Evolutionary conservation across 768 basidiomycete species (phyloP).

Genomic region (Kwoniella mangroviensis): DNA sequence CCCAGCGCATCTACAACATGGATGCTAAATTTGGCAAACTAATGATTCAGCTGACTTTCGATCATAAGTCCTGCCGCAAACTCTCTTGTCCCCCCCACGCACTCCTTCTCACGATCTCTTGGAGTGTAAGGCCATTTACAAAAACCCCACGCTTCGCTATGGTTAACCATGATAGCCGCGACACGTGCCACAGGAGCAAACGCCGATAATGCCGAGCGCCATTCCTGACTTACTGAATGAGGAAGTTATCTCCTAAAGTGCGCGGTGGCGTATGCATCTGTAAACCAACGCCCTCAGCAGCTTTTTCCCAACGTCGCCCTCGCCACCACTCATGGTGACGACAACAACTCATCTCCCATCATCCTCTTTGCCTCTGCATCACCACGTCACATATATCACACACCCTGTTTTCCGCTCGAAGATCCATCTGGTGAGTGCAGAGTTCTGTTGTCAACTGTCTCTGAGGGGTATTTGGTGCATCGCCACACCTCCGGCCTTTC

Average conservation of each 20-base stretch:
- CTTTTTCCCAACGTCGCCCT: constrained; percentile 7
- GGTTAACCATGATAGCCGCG: too few relatives aligned
- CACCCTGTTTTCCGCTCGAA: background rate
- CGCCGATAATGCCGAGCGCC: background rate
- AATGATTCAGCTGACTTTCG: too few relatives aligned
- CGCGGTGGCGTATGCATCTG: constrained; percentile 5
- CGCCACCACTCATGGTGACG: constrained; percentile 4
- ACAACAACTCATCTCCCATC: background rate
- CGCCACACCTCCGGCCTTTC: constrained; percentile 22
- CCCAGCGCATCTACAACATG: too few relatives aligned
- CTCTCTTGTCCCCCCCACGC: too few relatives aligned
- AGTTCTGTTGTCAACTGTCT: background rate
- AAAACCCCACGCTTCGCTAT: too few relatives aligned
- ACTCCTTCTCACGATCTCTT: too few relatives aligned
- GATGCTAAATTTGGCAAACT: too few relatives aligned
- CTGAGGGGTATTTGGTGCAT: background rate
- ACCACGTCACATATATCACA: background rate
- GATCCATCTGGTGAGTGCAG: constrained; percentile 10
- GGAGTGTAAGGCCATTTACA: too few relatives aligned
- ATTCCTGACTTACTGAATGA: background rate
- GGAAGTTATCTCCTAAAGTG: background rate
- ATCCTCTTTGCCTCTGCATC: background rate
- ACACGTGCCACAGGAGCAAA: background rate
- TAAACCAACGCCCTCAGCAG: background rate
- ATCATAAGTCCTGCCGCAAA: too few relatives aligned